phyloP scores from a whole-genome alignment of 768 basidiomycete species.

The Lentinula sp. region DNA sequence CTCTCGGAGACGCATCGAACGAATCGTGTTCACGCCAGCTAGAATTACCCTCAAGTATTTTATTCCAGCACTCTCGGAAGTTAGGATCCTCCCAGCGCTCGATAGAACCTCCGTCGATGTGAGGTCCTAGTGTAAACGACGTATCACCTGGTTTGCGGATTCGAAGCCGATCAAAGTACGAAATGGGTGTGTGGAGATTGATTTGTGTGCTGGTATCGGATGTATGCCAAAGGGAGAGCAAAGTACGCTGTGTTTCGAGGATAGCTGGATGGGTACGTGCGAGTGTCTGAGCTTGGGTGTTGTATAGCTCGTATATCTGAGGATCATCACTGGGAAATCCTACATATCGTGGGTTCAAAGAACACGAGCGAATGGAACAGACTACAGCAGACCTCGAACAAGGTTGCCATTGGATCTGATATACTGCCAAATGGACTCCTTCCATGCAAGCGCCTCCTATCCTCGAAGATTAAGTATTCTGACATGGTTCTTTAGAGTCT shows the following conservation, averaged over 20 bases:
- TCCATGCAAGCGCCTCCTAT: conserved; percentile 59
- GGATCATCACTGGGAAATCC: conserved; percentile 64
- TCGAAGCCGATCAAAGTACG: conserved; percentile 72
- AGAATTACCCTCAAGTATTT: conserved; percentile 29
- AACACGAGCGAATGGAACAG: background rate
- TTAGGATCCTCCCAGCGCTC: conserved; percentile 51
- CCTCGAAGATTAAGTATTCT: conserved; percentile 7
- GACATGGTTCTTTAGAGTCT: background rate
- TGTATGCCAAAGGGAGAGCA: conserved; percentile 57
- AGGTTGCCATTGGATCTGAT: conserved; percentile 37
- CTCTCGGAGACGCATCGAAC: conserved; percentile 39
- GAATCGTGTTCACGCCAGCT: conserved; percentile 45
- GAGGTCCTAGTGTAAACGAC: conserved; percentile 61
- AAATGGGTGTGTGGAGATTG: conserved; percentile 52
- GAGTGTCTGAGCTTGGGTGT: conserved; percentile 53
- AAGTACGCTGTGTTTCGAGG: conserved; percentile 48
- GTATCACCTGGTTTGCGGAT: conserved; percentile 69
- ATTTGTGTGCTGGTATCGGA: conserved; percentile 35
- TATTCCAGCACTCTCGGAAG: conserved; percentile 32
- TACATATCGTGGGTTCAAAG: conserved; percentile 15
- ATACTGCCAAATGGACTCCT: conserved; percentile 46
- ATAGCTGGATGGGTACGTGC: conserved; percentile 63
- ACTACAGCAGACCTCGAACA: conserved; percentile 36
- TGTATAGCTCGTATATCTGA: conserved; percentile 73
- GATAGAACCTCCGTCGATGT: conserved; percentile 46